phyloP scores from a whole-genome alignment of 768 basidiomycete genomes.

The Daedalea quercina region DNA sequence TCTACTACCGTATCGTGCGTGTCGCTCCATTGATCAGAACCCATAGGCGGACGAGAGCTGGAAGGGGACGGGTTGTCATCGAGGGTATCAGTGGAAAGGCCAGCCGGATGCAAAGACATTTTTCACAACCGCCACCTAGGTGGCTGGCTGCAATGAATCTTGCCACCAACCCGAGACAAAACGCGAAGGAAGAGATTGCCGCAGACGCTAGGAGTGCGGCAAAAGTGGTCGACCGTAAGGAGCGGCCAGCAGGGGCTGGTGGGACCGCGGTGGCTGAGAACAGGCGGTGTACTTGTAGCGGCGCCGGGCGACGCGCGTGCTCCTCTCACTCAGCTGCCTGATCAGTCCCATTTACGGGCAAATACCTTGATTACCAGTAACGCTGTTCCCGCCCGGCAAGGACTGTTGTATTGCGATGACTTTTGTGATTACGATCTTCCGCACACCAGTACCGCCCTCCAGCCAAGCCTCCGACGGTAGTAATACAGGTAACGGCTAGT shows the following conservation, averaged over 20 bases:
- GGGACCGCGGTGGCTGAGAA: background rate
- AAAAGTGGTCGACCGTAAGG: background rate
- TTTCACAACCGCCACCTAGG: background rate
- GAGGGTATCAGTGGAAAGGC: slow-evolving; percentile 21
- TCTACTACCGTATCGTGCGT: slow-evolving; percentile 29
- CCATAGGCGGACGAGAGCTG: slow-evolving; percentile 14
- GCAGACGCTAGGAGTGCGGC: background rate
- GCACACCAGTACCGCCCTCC: background rate
- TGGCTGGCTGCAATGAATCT: background rate
- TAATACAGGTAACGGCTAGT: background rate
- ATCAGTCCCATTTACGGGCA: background rate
- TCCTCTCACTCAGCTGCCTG: background rate
- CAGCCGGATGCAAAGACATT: slow-evolving; percentile 20
- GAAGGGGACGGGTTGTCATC: slow-evolving; percentile 13
- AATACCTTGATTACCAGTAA: background rate
- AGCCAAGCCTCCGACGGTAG: no score
- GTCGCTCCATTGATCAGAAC: slow-evolving; percentile 33
- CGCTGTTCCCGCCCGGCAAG: background rate
- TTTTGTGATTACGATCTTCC: no score
- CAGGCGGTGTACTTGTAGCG: background rate
- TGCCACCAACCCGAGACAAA: background rate
- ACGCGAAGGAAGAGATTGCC: background rate
- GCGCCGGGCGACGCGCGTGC: background rate
- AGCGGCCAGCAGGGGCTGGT: background rate
- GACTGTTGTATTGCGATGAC: background rate